Conservation (phyloP, 1,284 basidiomycete species). For the Leccinum pachyderme region DNA sequence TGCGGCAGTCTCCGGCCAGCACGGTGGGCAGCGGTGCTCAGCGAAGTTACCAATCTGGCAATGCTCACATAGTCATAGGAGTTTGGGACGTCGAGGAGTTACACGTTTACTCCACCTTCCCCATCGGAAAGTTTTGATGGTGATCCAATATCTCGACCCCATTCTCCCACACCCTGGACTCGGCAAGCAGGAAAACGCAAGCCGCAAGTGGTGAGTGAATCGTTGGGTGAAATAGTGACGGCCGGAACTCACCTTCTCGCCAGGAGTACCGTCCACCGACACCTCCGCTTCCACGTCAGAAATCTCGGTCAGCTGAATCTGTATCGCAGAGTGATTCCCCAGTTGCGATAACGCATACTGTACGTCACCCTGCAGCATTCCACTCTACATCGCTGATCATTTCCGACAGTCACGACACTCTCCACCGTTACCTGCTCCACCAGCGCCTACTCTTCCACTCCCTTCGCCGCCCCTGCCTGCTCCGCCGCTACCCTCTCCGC, state of each 20-base stretch:
- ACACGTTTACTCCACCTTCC: conserved; percentile 36
- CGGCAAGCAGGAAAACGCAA: conserved; percentile 31
- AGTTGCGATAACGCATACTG: conserved; percentile 27
- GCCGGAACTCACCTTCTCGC: conserved; percentile 5
- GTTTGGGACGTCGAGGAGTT: conserved; percentile 31
- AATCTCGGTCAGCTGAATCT: conserved; percentile 30
- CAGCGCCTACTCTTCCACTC: conserved; percentile 13
- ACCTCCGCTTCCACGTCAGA: conserved; percentile 47
- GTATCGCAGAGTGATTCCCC: conserved; percentile 31
- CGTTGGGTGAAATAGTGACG: neutral
- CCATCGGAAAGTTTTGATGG: conserved; percentile 37
- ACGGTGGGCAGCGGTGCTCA: conserved; percentile 34
- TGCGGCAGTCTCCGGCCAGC: conserved; percentile 37
- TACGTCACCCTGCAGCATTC: conserved; percentile 8
- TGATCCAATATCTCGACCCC: conserved; percentile 35
- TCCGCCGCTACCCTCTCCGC: neutral
- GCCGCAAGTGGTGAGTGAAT: conserved; percentile 34
- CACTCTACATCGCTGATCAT: conserved; percentile 2
- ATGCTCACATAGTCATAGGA: conserved; percentile 36
- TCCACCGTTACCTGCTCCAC: conserved; percentile 30
- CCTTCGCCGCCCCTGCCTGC: conserved; percentile 14
- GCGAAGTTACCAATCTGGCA: conserved; percentile 24
- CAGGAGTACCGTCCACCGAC: conserved; percentile 57
- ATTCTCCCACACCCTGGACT: conserved; percentile 35
- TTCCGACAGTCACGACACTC: conserved; percentile 28